Conservation (phyloP, 2,329 filamentous ascomycete genomes). For the Amauroascus verrucosus region DNA sequence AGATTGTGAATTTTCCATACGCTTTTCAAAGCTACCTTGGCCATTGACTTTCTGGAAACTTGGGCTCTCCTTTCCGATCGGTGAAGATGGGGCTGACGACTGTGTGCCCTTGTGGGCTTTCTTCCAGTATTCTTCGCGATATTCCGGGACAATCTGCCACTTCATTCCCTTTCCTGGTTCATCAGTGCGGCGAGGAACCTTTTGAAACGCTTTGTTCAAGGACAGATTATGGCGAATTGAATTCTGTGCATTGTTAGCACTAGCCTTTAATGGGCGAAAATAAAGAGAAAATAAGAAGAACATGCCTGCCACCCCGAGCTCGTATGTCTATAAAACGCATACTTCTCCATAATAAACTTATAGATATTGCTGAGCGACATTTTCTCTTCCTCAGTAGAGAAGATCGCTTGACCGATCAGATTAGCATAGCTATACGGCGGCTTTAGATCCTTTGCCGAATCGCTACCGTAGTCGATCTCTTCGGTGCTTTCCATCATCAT, state of each 20-base stretch:
- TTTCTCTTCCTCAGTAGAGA: slow-evolving; percentile 76
- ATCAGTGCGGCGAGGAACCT: slow-evolving; percentile 81
- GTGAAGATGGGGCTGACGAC: slow-evolving; percentile 39
- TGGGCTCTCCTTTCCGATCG: slow-evolving; percentile 34
- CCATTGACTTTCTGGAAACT: slow-evolving; percentile 31
- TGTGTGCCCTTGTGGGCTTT: slow-evolving; percentile 43
- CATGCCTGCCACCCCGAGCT: slow-evolving; percentile 84
- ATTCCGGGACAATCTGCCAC: slow-evolving; percentile 82
- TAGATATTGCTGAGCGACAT: slow-evolving; percentile 89
- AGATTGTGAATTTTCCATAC: slow-evolving; percentile 31
- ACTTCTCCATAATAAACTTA: slow-evolving; percentile 79
- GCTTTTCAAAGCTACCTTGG: slow-evolving; percentile 15
- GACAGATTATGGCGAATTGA: slow-evolving; percentile 95
- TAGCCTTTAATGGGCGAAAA: neutral
- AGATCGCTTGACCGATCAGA: slow-evolving; percentile 91
- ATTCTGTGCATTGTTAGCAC: slow-evolving; percentile 48
- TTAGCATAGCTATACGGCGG: slow-evolving; percentile 94
- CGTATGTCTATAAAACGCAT: slow-evolving; percentile 82
- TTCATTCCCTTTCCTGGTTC: slow-evolving; percentile 99
- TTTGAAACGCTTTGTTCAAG: slow-evolving; percentile 87
- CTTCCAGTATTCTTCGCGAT: slow-evolving; percentile 77
- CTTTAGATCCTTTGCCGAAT: slow-evolving; percentile 82
- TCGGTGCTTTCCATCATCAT: slow-evolving; percentile 46
- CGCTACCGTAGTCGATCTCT: slow-evolving; percentile 54
- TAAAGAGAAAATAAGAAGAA: slow-evolving; percentile 13